Evolutionary conservation across 2,329 filamentous ascomycete species (phyloP), one percentile per base, ranked within the genome.

Genomic region (Beauveria scarabaeidicola): DNA sequence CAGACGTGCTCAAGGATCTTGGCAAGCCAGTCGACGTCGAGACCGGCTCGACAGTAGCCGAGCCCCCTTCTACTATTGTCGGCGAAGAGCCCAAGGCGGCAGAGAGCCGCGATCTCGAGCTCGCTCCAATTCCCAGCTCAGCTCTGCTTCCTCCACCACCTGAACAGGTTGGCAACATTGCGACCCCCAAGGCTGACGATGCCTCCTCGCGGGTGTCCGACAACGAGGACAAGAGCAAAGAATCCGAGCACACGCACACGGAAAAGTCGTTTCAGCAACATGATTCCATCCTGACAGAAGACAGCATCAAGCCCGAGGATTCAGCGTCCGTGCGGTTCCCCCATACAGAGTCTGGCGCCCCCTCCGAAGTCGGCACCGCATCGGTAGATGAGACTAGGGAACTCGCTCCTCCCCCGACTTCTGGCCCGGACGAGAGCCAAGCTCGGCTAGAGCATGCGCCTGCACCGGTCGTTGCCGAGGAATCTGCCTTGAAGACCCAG

Each of bases 101-200:
- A 1, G 57, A 64, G 2, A 68, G 72, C 43, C 61, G 63, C 5
- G 69, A 72, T 38, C 36, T 69, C 9, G 48, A 59, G 8, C 52
- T 52, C 1, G 48, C 58, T 1, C 46, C 61, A 3, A 23, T 52
- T 3, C 27, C 58, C 13, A 62, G 64, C 9, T 61, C 64, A 27
- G 52, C 70, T 5, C 57, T 74, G 15, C 61, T 74, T 1, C 73
- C 72, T 10, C 73, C 73, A 8, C 73, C 73, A 0, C 72, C 69
- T 0, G 73, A 75, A 25, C 71, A 75, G 61, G 73, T 75, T 10
- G 73, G 73, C 29, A 75, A 75, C 17, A 75, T 75, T 57, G 65
- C 69, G 11, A 70, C 70, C 6, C 72, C 73, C 4, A 69, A 67
- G 54, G 63, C 67, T 17, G 70, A 72, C 3, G 66, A 69, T 3